Base-by-base conservation (phyloP, 176 grass and related monocot species). In the Poa pratensis region DNA sequence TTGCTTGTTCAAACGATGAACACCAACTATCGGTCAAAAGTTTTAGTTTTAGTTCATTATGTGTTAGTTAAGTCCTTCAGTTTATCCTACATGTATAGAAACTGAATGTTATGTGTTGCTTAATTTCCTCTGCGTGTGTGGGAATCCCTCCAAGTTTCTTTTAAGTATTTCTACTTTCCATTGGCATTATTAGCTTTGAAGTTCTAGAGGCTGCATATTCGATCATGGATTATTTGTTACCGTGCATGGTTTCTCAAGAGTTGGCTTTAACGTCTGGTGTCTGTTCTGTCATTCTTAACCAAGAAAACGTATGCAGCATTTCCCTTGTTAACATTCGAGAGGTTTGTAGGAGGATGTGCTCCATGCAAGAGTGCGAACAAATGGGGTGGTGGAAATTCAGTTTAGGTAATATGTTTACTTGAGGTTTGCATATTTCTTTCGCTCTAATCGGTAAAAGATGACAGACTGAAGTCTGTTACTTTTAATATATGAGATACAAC, bases 301-400 rank as follows among this genome's bases (percentile, higher is more conserved):
- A 28, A 78, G 20, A 88, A 78, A 30, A 65, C 62, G 0, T 39
- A 1, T 75, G 46, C 17, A 79, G 23, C 55, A 55, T 60, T 80
- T 20, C 81, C 20, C 43, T 89, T 69, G 6, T 86, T 26, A 71
- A 53, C 18, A 5, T 28, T 70, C 37, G 28, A 71, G 26, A 60
- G 57, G 51, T 85, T 86, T 81, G 77, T 84, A 98, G 96, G 96
- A 95, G 60, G 96, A 98, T 81, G 96, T 98, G 63, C 91, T 98
- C 80, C 84, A 95, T 90, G 96, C 96, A 58, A 95, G 96, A 94
- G 93, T 98, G 70, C 83, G 91, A 51, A 98, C 96, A 73, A 90
- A 90, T 80, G 91, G 96, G 42, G 88, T 98, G 60, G 96, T 95
- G 43, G 91, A 98, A 80, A 98, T 90, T 73, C 96, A 98, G 24